These are phyloP conservation scores for Eucalyptus tenuipes DNA, from an alignment of 345 rosid species.

Conservation along the genomic window DNA sequence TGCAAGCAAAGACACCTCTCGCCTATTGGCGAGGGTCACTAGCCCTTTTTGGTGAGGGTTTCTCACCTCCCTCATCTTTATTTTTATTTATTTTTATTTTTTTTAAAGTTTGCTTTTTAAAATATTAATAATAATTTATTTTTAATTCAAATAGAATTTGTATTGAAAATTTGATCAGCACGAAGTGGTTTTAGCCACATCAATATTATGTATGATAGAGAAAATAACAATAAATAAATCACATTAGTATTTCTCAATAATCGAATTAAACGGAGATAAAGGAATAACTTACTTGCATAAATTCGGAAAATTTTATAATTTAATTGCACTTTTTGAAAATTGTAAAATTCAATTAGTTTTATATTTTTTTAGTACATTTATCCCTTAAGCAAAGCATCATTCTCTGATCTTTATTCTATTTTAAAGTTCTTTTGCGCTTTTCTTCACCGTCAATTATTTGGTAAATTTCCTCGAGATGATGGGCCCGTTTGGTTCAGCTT, in stretches of 20 bases:
- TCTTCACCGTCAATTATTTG: neutral
- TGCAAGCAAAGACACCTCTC: rapidly evolving
- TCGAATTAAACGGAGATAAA: rapidly evolving
- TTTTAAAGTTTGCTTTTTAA: neutral
- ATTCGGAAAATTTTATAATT: rapidly evolving
- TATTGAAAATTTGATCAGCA: too few species aligned
- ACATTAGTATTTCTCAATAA: too few species aligned
- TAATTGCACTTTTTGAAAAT: too few species aligned
- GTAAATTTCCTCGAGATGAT: neutral
- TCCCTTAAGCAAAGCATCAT: neutral
- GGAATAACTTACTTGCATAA: too few species aligned
- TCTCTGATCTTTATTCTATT: neutral
- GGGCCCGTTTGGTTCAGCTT: too few species aligned
- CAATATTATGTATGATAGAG: too few species aligned
- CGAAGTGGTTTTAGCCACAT: too few species aligned
- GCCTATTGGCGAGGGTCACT: rapidly evolving
- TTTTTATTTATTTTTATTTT: rapidly evolving
- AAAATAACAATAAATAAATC: too few species aligned
- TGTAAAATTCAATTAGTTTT: rapidly evolving
- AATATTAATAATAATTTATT: too few species aligned
- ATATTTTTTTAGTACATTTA: neutral
- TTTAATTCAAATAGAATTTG: too few species aligned
- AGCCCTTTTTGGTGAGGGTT: rapidly evolving
- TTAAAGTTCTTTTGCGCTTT: neutral
- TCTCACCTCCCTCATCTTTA: neutral